These are phyloP conservation scores for Musa balbisiana DNA, from an alignment of 202 grass and related monocot genomes.

Conservation along the genomic window DNA sequence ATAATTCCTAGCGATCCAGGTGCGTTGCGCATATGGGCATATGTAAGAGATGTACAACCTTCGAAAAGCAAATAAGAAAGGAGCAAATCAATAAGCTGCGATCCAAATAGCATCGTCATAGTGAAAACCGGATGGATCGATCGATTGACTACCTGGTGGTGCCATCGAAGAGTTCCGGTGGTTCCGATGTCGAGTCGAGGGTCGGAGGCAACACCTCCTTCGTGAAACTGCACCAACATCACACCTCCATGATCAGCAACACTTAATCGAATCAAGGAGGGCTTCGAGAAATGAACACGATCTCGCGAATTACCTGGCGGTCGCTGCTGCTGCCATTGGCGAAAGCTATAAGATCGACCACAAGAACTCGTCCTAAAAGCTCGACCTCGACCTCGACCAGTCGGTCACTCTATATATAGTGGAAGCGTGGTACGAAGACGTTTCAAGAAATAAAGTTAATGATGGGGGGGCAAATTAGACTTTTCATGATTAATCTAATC, in stretches of 20 bases:
- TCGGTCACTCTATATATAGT: neutral
- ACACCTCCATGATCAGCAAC: neutral
- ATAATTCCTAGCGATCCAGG: slow-evolving; percentile 54
- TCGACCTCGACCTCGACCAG: neutral
- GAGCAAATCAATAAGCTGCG: neutral
- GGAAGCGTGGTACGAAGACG: too few species aligned
- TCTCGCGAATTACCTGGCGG: neutral
- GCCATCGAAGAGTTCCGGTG: slow-evolving; percentile 2
- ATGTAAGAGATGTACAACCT: slow-evolving; percentile 40
- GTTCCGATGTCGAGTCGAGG: neutral
- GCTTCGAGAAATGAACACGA: neutral
- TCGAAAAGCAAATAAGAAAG: neutral
- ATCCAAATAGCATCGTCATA: neutral
- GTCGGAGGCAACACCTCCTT: neutral
- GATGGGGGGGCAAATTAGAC: too few species aligned
- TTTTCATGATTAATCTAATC: too few species aligned
- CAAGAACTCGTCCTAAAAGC: neutral
- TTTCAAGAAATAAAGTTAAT: too few species aligned
- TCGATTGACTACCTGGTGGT: neutral
- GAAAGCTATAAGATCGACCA: neutral
- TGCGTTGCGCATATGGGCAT: slow-evolving; percentile 51
- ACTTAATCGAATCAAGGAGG: neutral
- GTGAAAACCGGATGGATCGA: neutral
- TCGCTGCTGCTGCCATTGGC: neutral
- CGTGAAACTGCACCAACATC: neutral